A percentile compares a stretch with the other conserved stretches of the same genome.
Conservation (phyloP, 148 eudicot genomes). For the Limonium bicolor region DNA sequence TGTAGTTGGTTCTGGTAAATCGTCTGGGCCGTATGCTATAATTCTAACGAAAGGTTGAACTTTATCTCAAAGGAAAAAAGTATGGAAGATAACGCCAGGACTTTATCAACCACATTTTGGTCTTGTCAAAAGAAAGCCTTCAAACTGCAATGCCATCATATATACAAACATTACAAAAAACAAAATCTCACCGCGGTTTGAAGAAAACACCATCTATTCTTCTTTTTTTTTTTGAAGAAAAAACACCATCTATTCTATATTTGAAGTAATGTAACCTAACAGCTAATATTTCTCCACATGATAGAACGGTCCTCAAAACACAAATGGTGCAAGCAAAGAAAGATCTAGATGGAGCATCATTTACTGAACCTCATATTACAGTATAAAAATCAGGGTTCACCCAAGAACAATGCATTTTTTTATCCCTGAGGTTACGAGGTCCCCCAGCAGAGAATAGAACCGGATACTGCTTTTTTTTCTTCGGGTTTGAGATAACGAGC, state of each 20-base stretch:
- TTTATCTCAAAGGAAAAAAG: too few species aligned
- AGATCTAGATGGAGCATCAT: constrained; percentile 10
- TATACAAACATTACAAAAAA: background rate
- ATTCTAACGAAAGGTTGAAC: too few species aligned
- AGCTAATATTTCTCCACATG: background rate
- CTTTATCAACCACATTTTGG: too few species aligned
- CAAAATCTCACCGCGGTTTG: background rate
- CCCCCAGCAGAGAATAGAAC: constrained; percentile 7
- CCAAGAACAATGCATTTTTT: constrained; percentile 14
- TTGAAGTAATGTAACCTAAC: too few species aligned
- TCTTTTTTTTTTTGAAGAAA: too few species aligned
- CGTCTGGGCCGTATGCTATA: too few species aligned
- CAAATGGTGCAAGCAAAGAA: background rate
- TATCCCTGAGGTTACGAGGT: constrained; percentile 19
- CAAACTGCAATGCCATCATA: background rate
- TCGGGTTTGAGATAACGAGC: too few species aligned
- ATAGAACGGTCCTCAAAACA: background rate
- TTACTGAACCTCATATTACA: constrained; percentile 23
- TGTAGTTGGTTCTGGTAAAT: too few species aligned
- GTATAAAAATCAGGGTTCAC: constrained; percentile 14
- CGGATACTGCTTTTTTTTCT: constrained; percentile 19
- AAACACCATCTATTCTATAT: background rate
- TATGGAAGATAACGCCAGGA: too few species aligned
- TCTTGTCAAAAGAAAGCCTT: background rate
- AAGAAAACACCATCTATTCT: too few species aligned